Conservation (phyloP, 2,329 filamentous ascomycete species). For the Ascochyta viciae-villosae region DNA sequence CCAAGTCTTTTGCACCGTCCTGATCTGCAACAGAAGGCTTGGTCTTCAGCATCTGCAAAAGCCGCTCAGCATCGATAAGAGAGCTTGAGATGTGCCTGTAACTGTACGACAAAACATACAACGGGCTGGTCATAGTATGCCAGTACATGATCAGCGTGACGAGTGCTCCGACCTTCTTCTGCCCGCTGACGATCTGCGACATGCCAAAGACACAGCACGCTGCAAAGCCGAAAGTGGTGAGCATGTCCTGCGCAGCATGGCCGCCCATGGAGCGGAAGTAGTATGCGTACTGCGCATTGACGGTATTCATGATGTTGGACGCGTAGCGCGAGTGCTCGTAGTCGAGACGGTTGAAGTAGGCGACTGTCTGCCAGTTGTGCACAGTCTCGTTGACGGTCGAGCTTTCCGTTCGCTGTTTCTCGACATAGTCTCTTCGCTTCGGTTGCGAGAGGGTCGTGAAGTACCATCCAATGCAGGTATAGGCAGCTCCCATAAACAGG, state of each 20-base stretch:
- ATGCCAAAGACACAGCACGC: slow-evolving; percentile 61
- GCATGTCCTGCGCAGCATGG: slow-evolving; percentile 53
- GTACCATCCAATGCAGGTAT: slow-evolving; percentile 60
- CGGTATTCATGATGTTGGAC: slow-evolving; percentile 48
- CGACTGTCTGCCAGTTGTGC: slow-evolving; percentile 66
- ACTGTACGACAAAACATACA: slow-evolving; percentile 59
- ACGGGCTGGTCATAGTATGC: slow-evolving; percentile 56
- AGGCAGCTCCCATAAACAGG: slow-evolving; percentile 52
- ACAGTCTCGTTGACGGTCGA: slow-evolving; percentile 65
- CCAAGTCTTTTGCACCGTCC: slow-evolving; percentile 48
- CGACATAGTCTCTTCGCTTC: slow-evolving; percentile 52
- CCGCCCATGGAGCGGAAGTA: slow-evolving; percentile 41
- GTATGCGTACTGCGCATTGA: slow-evolving; percentile 43
- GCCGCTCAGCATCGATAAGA: slow-evolving; percentile 70
- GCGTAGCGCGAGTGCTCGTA: slow-evolving; percentile 62
- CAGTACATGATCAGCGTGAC: slow-evolving; percentile 72
- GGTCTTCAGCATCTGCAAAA: slow-evolving; percentile 64
- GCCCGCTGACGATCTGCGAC: slow-evolving; percentile 59
- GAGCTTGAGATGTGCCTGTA: slow-evolving; percentile 59
- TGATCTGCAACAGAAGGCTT: slow-evolving; percentile 62
- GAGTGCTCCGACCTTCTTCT: slow-evolving; percentile 65
- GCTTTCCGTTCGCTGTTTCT: slow-evolving; percentile 57
- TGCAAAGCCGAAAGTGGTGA: slow-evolving; percentile 59
- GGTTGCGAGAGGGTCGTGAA: slow-evolving; percentile 51
- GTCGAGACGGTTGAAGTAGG: slow-evolving; percentile 63